These are phyloP conservation scores for Cercospora zeae-maydis DNA, from an alignment of 2,329 filamentous ascomycete species.

Conservation along the genomic window DNA sequence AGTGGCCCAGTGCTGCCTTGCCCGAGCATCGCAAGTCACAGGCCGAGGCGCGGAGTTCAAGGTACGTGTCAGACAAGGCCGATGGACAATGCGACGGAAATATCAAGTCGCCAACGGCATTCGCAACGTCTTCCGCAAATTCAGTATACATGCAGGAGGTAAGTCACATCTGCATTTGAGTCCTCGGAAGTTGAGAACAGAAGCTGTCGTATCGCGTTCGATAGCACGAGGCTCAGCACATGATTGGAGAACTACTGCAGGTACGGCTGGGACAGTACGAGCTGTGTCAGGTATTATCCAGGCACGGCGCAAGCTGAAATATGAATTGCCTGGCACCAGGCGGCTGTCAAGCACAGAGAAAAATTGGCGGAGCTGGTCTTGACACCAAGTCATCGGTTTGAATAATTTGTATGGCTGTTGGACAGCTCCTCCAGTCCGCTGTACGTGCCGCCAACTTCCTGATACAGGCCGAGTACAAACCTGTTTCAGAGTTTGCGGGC, in stretches of 20 bases:
- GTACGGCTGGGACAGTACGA: neutral
- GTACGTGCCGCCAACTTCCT: constrained; percentile 6
- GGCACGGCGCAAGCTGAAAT: neutral
- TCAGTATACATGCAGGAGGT: too few relatives aligned
- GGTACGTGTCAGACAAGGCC: neutral
- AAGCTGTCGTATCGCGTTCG: neutral
- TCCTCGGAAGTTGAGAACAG: neutral
- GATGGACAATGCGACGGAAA: neutral
- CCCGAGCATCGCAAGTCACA: neutral
- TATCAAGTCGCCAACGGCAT: neutral
- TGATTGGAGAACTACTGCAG: constrained; percentile 11
- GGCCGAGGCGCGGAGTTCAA: too few relatives aligned
- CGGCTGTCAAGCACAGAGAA: neutral
- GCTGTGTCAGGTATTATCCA: neutral
- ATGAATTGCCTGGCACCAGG: neutral
- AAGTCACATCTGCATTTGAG: neutral
- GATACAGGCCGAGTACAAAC: constrained; percentile 12
- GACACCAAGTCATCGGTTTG: neutral
- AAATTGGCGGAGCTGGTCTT: neutral
- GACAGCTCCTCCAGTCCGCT: neutral
- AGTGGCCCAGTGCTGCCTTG: neutral
- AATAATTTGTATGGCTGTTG: neutral
- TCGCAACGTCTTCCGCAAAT: neutral
- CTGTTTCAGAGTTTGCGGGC: constrained; percentile 17
- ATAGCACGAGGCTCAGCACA: neutral